Percentiles rank a stretch among this genome's conserved stretches.
phyloP scores from a whole-genome alignment of 108 stramenopile species.

The Hondaea fermentalgiana region DNA sequence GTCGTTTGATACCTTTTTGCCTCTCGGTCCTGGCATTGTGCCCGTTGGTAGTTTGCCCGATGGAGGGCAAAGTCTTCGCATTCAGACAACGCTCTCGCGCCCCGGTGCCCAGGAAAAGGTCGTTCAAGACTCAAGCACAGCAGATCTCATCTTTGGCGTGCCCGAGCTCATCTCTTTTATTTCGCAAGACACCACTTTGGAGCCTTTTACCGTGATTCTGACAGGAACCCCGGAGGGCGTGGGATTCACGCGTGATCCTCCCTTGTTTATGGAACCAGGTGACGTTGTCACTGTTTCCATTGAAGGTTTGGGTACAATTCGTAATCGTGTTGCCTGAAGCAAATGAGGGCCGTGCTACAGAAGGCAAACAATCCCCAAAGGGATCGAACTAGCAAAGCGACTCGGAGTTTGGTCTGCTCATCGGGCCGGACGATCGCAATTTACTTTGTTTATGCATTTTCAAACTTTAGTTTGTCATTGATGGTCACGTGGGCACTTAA shows the following conservation, averaged over 20 bases:
- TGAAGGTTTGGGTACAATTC: slow-evolving; percentile 22
- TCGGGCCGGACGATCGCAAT: no score
- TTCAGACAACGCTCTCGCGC: slow-evolving; percentile 14
- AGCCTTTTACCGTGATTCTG: slow-evolving; percentile 35
- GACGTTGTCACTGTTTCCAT: slow-evolving; percentile 31
- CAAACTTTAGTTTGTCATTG: no score
- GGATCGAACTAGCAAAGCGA: no score
- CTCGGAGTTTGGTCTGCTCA: no score
- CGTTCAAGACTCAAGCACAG: slow-evolving; percentile 19
- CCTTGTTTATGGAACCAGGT: slow-evolving; percentile 19
- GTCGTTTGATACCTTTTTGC: slow-evolving; percentile 33
- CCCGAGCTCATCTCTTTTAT: slow-evolving; percentile 21
- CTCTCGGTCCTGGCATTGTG: slow-evolving; percentile 29
- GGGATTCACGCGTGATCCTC: slow-evolving; percentile 33
- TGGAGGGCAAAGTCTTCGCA: slow-evolving; percentile 17
- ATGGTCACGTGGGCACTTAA: no score
- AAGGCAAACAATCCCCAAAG: no score
- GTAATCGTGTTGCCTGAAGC: slow-evolving; percentile 16
- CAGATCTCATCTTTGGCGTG: slow-evolving; percentile 29
- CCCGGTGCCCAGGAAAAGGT: neutral
- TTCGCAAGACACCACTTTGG: slow-evolving; percentile 35
- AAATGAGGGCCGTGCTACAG: no score
- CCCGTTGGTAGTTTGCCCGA: neutral
- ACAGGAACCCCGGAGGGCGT: slow-evolving; percentile 42
- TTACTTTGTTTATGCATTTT: no score